Evolutionary conservation across 225 moss, liverwort and hornwort genomes (phyloP).

Genomic region (Neckera pumila): DNA sequence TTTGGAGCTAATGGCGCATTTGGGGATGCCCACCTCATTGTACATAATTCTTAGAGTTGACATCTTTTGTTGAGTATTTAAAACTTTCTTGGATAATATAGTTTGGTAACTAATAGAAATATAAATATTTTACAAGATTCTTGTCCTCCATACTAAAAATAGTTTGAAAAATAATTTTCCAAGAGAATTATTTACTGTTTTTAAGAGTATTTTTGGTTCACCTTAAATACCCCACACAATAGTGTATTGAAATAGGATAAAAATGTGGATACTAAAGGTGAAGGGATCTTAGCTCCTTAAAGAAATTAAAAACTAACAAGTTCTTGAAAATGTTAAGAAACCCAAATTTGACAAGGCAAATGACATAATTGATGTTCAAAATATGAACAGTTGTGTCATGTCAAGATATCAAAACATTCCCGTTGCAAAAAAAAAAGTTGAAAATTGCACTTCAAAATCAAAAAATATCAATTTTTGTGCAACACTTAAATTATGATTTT

Average conservation of each 20-base stretch:
- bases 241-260: not conserved
- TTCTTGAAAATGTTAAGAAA: rapidly evolving
- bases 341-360: not conserved
- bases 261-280: not conserved
- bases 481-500: not conserved
- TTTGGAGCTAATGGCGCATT: too few species aligned
- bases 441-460: not conserved
- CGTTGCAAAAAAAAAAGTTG: not conserved
- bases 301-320: not conserved
- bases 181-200: not conserved
- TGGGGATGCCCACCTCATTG: too few species aligned
- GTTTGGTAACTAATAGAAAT: not conserved
- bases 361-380: not conserved
- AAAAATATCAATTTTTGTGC: not conserved
- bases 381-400: rapidly evolving
- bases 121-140: not conserved
- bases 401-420: not conserved
- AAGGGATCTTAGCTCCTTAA: not conserved
- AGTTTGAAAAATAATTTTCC: not conserved
- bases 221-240: not conserved
- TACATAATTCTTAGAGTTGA: not conserved
- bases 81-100: rapidly evolving
- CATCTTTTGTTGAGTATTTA: not conserved
- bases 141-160: rapidly evolving
- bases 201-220: not conserved